These are phyloP conservation scores for Harrya chromipes DNA, from an alignment of 768 basidiomycete species.

Conservation along the genomic window DNA sequence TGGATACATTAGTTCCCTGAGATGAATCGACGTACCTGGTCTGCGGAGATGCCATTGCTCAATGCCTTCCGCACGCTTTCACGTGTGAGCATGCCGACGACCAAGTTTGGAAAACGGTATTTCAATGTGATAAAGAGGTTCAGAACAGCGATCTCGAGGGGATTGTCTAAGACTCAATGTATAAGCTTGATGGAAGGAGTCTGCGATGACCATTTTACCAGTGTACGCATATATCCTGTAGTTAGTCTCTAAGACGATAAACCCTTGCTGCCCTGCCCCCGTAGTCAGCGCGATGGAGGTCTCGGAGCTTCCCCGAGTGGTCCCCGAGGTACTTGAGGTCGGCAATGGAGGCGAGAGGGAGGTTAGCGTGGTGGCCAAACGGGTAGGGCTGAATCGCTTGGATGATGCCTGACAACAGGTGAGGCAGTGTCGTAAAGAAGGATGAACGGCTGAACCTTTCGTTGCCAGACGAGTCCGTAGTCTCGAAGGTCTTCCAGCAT, in stretches of 20 bases:
- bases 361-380: constrained; percentile 90
- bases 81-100: constrained; percentile 93
- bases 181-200: constrained; percentile 10
- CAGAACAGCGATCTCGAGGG: constrained; percentile 92
- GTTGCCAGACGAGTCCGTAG: constrained; percentile 92
- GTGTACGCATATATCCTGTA: constrained; percentile 99
- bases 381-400: constrained; percentile 88
- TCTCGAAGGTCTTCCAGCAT: constrained; percentile 92
- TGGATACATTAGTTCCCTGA: constrained; percentile 9
- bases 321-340: constrained; percentile 39
- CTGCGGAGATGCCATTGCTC: constrained; percentile 91
- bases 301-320: constrained; percentile 11
- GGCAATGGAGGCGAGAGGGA: constrained; percentile 83
- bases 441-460: constrained; percentile 48
- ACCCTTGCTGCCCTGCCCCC: constrained; percentile 71
- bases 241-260: constrained; percentile 97
- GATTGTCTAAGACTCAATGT: constrained; percentile 64
- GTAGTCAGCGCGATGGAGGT: constrained; percentile 38
- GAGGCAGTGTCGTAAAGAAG: constrained; percentile 8
- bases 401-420: constrained; percentile 53
- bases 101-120: constrained; percentile 94
- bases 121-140: constrained; percentile 91
- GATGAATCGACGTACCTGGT: constrained; percentile 62
- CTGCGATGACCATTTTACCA: constrained; percentile 43
- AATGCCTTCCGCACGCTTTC: constrained; percentile 95